Evolutionary conservation across 192 early-diverging fungal genomes (phyloP).

Genomic region (Linnemannia hyalina): DNA sequence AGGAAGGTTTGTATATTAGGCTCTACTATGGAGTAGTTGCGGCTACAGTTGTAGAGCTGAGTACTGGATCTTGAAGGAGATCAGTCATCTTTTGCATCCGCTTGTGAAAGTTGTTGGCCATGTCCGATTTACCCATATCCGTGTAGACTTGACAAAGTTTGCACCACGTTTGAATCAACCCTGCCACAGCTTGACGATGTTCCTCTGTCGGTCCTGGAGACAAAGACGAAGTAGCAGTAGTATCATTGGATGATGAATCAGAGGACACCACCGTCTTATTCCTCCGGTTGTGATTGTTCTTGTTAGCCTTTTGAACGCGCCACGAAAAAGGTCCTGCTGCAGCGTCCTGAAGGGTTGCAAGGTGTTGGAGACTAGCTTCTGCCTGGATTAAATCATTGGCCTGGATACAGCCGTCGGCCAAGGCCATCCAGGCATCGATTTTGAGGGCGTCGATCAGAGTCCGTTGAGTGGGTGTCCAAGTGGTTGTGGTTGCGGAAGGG

Average conservation of each 20-base stretch:
- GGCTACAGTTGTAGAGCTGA: neutral
- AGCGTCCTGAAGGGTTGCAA: constrained; percentile 26
- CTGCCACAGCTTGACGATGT: constrained; percentile 8
- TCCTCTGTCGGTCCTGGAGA: constrained; percentile 6
- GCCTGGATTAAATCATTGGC: constrained; percentile 37
- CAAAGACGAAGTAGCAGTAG: neutral
- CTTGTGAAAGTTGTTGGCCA: constrained; percentile 35
- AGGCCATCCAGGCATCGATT: constrained; percentile 38
- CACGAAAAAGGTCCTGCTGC: constrained; percentile 20
- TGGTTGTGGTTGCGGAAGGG: neutral
- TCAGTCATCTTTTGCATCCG: constrained; percentile 33
- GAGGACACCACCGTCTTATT: neutral
- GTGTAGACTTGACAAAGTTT: constrained; percentile 25
- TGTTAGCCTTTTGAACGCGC: neutral
- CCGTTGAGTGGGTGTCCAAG: constrained; percentile 26
- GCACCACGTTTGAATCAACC: constrained; percentile 25
- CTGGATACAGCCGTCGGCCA: constrained; percentile 35
- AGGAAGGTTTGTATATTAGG: neutral
- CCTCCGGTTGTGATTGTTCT: neutral
- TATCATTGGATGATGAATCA: neutral
- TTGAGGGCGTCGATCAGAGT: constrained; percentile 21
- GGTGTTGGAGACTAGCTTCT: constrained; percentile 31
- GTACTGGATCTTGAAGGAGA: neutral
- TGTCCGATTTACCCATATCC: constrained; percentile 49
- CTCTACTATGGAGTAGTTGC: neutral